These are phyloP conservation scores for Vitellaria paradoxa DNA, from an alignment of 179 eudicot species.

Conservation along the genomic window DNA sequence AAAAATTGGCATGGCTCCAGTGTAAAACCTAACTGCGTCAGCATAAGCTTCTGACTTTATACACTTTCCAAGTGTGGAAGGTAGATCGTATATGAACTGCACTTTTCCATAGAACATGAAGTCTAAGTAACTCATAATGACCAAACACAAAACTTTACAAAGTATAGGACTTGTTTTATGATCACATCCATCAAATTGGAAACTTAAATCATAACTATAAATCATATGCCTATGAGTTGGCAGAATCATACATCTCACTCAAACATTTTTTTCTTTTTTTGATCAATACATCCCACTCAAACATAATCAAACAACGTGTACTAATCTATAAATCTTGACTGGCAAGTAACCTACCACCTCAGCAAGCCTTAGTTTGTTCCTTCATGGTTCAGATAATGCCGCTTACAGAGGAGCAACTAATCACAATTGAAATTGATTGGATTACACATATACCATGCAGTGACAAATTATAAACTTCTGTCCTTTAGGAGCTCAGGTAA, in stretches of 20 bases:
- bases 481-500: neutral
- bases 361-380: neutral
- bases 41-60: conserved; percentile 95
- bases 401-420: neutral
- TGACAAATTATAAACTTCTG: neutral
- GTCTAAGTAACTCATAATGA: conserved; percentile 35
- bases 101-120: conserved; percentile 53
- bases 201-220: neutral
- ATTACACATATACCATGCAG: neutral
- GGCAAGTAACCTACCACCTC: neutral
- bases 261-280: neutral
- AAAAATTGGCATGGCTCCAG: conserved; percentile 98
- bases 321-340: neutral
- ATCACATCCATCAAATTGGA: neutral
- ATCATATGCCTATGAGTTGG: neutral
- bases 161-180: neutral
- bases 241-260: neutral
- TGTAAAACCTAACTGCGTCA: conserved; percentile 92
- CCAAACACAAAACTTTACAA: conserved; percentile 20
- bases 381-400: neutral
- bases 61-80: conserved; percentile 92
- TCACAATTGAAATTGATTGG: conserved; percentile 11
- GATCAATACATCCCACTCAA: neutral
- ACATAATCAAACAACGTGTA: neutral
- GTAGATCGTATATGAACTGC: conserved; percentile 99